Evolutionary conservation across 768 basidiomycete species (phyloP).

Genomic region (Russula lepida): DNA sequence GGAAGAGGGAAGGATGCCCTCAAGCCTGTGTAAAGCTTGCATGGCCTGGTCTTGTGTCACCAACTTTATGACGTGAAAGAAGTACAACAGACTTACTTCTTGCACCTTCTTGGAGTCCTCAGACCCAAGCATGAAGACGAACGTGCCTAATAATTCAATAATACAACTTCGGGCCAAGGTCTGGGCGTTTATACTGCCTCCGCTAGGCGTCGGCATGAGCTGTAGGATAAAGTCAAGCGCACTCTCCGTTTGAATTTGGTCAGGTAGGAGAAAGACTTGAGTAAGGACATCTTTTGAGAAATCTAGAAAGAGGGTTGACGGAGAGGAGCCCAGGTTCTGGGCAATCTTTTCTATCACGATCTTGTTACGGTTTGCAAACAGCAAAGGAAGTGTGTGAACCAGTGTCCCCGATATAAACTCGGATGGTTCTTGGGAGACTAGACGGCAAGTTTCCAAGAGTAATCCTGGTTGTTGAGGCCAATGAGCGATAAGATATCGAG

Average conservation of each 20-base stretch:
- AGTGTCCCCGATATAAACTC: conserved; percentile 62
- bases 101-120: conserved; percentile 40
- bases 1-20: conserved; percentile 26
- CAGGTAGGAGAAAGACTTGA: conserved; percentile 53
- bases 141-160: conserved; percentile 59
- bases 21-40: conserved; percentile 39
- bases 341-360: conserved; percentile 57
- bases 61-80: neutral
- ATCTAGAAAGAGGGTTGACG: conserved; percentile 47
- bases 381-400: conserved; percentile 53
- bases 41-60: conserved; percentile 27
- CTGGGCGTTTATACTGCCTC: conserved; percentile 32
- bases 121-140: conserved; percentile 75
- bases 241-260: conserved; percentile 45
- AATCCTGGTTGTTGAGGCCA: conserved; percentile 50
- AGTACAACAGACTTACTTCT: conserved; percentile 22
- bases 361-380: conserved; percentile 56
- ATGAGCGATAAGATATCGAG: conserved; percentile 53
- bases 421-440: conserved; percentile 46
- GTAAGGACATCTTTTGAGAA: conserved; percentile 55
- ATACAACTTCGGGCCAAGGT: conserved; percentile 58
- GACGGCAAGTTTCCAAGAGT: conserved; percentile 57
- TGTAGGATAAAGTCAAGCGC: conserved; percentile 55
- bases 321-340: conserved; percentile 36
- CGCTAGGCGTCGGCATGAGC: conserved; percentile 42